Conservation (phyloP, 106 monocot species). For the Posidonia australis region DNA sequence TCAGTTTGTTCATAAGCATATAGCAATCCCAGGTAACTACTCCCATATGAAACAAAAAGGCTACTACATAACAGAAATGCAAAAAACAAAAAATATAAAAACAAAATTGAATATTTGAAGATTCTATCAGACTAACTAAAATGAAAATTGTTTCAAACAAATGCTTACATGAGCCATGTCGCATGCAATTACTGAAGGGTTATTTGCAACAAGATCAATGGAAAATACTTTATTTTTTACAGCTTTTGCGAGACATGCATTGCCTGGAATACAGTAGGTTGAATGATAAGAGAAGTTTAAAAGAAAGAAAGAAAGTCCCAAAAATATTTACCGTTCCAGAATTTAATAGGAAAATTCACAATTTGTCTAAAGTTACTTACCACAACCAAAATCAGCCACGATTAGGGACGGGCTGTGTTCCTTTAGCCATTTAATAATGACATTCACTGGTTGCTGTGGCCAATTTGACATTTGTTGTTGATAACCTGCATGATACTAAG, state of each 20-base stretch:
- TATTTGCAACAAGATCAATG: constrained; percentile 82
- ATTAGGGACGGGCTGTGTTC: constrained; percentile 41
- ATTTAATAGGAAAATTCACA: too few relatives aligned
- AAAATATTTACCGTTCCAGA: too few relatives aligned
- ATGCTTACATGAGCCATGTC: constrained; percentile 78
- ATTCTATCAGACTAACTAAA: not conserved
- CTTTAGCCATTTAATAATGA: constrained; percentile 81
- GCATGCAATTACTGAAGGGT: constrained; percentile 93
- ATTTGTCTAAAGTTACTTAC: constrained; percentile 28
- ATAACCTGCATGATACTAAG: constrained; percentile 96
- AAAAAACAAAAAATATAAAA: not conserved
- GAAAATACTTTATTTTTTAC: constrained; percentile 92
- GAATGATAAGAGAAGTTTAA: too few relatives aligned
- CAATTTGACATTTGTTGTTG: constrained; percentile 93
- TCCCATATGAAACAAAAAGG: not conserved
- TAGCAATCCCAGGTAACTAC: too few relatives aligned
- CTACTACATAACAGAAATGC: not conserved
- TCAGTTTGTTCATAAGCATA: too few relatives aligned
- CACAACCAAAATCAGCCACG: constrained; percentile 99
- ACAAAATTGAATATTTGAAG: not conserved
- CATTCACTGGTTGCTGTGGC: constrained; percentile 89
- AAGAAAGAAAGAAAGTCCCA: too few relatives aligned
- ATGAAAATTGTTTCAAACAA: not conserved
- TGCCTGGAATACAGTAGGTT: constrained; percentile 32
- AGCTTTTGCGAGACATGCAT: constrained; percentile 70